Percentiles rank a stretch among this genome's conserved stretches.
Conservation (phyloP, 176 grass and related monocot species). For the Hordeum vulgare region DNA sequence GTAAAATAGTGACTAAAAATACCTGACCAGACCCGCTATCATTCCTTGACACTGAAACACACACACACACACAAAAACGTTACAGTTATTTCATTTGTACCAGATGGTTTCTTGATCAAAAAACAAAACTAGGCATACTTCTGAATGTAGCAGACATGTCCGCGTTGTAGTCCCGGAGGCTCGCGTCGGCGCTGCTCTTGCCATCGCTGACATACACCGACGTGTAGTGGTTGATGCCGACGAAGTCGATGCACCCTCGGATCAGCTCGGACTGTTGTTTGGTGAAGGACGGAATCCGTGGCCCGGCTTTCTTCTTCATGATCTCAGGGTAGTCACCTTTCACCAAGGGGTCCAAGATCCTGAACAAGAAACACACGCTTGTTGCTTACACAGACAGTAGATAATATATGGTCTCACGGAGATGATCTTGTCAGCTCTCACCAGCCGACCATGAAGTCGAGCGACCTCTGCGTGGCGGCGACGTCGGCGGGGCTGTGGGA, state of each 20-base stretch:
- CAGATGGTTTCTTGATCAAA: background rate
- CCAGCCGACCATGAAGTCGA: conserved; percentile 69
- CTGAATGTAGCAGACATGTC: conserved; percentile 41
- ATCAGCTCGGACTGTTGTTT: conserved; percentile 45
- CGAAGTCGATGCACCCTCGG: conserved; percentile 59
- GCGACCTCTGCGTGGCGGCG: conserved; percentile 40
- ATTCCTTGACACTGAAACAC: conserved; percentile 40
- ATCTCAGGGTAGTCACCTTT: conserved; percentile 69
- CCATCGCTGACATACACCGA: conserved; percentile 59
- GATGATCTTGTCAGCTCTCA: background rate
- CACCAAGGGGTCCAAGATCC: conserved; percentile 65
- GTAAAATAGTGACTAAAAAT: background rate
- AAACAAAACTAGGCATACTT: conserved; percentile 27
- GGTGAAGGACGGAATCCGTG: conserved; percentile 61
- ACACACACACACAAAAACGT: background rate
- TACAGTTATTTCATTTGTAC: background rate
- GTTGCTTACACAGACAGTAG: no score
- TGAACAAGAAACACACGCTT: background rate
- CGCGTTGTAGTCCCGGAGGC: conserved; percentile 37
- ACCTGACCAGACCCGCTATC: conserved; percentile 44
- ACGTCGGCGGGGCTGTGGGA: conserved; percentile 30
- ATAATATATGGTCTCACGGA: no score
- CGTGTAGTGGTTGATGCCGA: conserved; percentile 76
- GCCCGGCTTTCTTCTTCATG: conserved; percentile 54
- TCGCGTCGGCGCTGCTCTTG: background rate